Base-by-base conservation (phyloP, 2,329 filamentous ascomycete genomes). In the Zelopaecilomyces penicillatus region DNA sequence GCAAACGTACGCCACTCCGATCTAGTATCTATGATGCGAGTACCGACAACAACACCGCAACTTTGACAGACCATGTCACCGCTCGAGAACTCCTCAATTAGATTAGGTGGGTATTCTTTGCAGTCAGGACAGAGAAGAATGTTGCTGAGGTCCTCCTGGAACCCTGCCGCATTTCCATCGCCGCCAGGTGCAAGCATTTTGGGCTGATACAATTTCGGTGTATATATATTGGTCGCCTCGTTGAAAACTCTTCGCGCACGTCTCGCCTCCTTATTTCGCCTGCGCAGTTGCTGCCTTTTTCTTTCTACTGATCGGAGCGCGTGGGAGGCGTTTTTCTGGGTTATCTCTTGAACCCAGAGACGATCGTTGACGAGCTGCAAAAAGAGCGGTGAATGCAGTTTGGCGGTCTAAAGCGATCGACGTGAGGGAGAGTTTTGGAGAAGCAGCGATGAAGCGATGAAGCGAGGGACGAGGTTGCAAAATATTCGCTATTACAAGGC, bases 1-100 rank as follows among this genome's bases (percentile, higher is more conserved):
- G 90, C 89, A 69, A 98, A 98, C 1, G 93, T 98, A 62, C 93
- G 87, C 93, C 93, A 98, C 70, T 98, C 93, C 39, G 89, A 95
- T 50, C 94, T 85, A 49, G 87, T 94, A 62, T 98, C 94, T 60
- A 98, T 90, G 62, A 93, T 89, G 53, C 88, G 85, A 59, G 91
- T 86, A 48, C 86, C 85, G 30, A 98, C 78, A 5, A 98, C 93
- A 31, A 96, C 75, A 33, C 93, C 93, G 59, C 93, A 98, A 50
- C 85, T 88, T 47, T 78, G 85, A 63, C 93, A 98, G 44, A 98
- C 88, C 63, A 94, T 87, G 65, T 98, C 93, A 52, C 88, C 87
- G 32, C 83, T 86, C 5, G 89, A 89, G 61, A 91, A 93, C 63
- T 97, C 93, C 61, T 97, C 93, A 38, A 93, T 79, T 32, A 98